These are phyloP conservation scores for Chalciporus piperatus DNA, from an alignment of 768 basidiomycete genomes.

Conservation along the genomic window DNA sequence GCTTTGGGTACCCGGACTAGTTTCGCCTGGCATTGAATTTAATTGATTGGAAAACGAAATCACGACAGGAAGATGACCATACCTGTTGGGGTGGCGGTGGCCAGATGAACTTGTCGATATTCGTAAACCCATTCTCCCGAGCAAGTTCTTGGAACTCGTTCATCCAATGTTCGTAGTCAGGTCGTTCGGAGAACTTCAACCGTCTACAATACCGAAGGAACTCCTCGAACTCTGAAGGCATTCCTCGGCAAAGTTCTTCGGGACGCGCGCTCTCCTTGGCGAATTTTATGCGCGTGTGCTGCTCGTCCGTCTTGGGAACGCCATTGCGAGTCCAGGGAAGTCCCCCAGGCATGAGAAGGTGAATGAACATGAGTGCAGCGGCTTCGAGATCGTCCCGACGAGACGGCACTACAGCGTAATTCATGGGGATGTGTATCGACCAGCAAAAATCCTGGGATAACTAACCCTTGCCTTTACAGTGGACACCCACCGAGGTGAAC, in stretches of 20 bases:
- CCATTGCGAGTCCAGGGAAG: constrained; percentile 79
- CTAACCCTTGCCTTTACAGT: constrained; percentile 72
- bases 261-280: constrained; percentile 60
- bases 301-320: constrained; percentile 66
- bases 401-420: constrained; percentile 56
- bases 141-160: constrained; percentile 65
- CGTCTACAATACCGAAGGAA: constrained; percentile 70
- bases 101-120: constrained; percentile 67
- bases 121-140: constrained; percentile 53
- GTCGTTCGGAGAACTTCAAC: constrained; percentile 64
- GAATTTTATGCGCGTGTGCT: constrained; percentile 61
- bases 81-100: constrained; percentile 51
- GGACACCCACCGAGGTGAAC: constrained; percentile 77
- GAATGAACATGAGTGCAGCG: constrained; percentile 74
- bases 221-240: constrained; percentile 73
- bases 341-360: constrained; percentile 72
- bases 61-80: constrained; percentile 1
- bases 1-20: constrained; percentile 25
- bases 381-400: constrained; percentile 80
- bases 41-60: constrained; percentile 1
- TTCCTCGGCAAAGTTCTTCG: constrained; percentile 64
- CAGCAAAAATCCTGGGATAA: constrained; percentile 10
- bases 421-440: constrained; percentile 19
- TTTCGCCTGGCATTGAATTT: constrained; percentile 25
- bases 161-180: constrained; percentile 66